A percentile compares a stretch with the other conserved stretches of the same genome.
Conservation (phyloP, 768 basidiomycete species). For the Crassisporium funariophilum region DNA sequence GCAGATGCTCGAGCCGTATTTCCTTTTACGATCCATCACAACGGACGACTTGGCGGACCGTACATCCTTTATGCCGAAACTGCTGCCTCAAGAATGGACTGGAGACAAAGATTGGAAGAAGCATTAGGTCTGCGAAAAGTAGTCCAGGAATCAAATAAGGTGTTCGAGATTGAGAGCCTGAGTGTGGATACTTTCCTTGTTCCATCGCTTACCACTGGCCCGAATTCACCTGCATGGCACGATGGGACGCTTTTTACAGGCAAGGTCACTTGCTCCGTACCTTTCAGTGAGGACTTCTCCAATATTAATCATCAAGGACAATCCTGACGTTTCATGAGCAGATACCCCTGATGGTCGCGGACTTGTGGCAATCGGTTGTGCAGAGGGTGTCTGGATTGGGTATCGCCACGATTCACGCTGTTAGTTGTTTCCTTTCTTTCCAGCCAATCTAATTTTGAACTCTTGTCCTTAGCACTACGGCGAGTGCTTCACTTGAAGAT, state of each 20-base stretch:
- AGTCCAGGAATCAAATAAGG: constrained; percentile 91
- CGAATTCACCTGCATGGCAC: constrained; percentile 58
- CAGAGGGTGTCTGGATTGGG: constrained; percentile 94
- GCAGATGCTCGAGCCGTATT: constrained; percentile 75
- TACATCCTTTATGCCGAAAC: constrained; percentile 86
- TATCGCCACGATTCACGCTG: constrained; percentile 85
- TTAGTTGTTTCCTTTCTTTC: constrained; percentile 36
- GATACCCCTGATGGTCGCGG: constrained; percentile 80
- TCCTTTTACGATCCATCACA: constrained; percentile 87
- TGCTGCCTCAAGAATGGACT: constrained; percentile 69
- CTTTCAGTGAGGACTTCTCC: constrained; percentile 68
- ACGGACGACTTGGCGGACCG: constrained; percentile 81
- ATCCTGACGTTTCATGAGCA: constrained; percentile 48
- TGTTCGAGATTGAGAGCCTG: constrained; percentile 91
- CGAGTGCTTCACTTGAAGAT: constrained; percentile 90
- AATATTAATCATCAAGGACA: neutral
- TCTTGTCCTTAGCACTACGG: constrained; percentile 63
- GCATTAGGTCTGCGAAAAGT: constrained; percentile 83
- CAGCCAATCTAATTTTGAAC: constrained; percentile 28
- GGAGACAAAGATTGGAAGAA: constrained; percentile 91
- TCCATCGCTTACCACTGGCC: constrained; percentile 56
- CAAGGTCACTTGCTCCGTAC: constrained; percentile 92
- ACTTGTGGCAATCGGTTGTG: constrained; percentile 87
- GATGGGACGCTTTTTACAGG: constrained; percentile 73
- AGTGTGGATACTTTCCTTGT: constrained; percentile 87